phyloP scores from a whole-genome alignment of 331 rosid species.

The Acacia concinna region DNA sequence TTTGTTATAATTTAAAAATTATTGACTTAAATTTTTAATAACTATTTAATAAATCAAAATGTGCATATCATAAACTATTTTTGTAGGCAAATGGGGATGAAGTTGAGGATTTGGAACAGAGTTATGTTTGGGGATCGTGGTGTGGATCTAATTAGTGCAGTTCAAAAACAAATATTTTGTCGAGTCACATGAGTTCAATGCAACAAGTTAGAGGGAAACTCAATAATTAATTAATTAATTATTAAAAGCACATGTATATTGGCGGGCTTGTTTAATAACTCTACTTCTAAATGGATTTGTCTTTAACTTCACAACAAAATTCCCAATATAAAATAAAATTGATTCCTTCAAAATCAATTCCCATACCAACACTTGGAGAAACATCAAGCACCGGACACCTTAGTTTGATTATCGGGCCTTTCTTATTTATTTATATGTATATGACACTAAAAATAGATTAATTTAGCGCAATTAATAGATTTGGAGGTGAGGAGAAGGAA shows the following conservation, averaged over 20 bases:
- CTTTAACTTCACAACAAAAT: not conserved
- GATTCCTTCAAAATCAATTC: not conserved
- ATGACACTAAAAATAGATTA: not conserved
- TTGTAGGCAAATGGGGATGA: constrained; percentile 18
- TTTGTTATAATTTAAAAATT: not conserved
- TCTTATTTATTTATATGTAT: too few species aligned
- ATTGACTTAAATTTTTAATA: not conserved
- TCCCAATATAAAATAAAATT: not conserved
- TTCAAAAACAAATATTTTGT: constrained; percentile 39
- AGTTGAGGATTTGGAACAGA: constrained; percentile 20
- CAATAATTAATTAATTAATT: constrained; percentile 12
- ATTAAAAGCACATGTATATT: constrained; percentile 35
- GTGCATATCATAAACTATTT: not conserved
- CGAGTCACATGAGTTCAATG: constrained; percentile 26
- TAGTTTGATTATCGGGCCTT: not conserved
- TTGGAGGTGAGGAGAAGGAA: too few species aligned
- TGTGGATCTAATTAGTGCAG: constrained; percentile 41
- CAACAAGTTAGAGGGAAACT: constrained; percentile 23
- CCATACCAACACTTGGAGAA: not conserved
- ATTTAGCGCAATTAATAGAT: not conserved
- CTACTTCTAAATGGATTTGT: not conserved
- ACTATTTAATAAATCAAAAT: not conserved
- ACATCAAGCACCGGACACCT: not conserved
- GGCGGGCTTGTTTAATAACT: constrained; percentile 18
- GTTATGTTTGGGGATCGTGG: constrained; percentile 36